phyloP scores from a whole-genome alignment of 1,284 basidiomycete genomes.

The Ustilago bromivora region DNA sequence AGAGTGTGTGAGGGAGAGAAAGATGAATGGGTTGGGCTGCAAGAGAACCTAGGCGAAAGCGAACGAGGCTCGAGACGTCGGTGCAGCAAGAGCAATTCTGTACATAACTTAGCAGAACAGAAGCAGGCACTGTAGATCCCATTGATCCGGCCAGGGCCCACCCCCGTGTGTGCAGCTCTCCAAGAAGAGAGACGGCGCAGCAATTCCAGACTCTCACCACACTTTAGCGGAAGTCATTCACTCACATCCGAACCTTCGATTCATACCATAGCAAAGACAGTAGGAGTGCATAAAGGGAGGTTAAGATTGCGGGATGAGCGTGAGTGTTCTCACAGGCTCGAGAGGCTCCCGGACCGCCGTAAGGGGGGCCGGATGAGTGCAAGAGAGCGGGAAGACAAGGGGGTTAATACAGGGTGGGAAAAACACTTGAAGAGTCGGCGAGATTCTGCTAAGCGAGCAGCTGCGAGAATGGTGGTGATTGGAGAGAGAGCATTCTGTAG shows the following conservation, averaged over 20 bases:
- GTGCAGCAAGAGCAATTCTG: conserved; percentile 1
- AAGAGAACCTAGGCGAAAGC: neutral
- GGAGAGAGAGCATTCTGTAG: too few relatives aligned
- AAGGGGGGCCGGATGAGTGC: too few relatives aligned
- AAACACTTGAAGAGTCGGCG: too few relatives aligned
- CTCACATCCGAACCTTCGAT: too few relatives aligned
- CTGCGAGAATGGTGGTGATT: neutral
- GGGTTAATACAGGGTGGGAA: too few relatives aligned
- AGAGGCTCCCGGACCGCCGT: too few relatives aligned
- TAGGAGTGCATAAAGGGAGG: too few relatives aligned
- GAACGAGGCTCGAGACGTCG: conserved; percentile 2
- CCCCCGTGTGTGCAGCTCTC: neutral
- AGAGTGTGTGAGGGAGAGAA: neutral
- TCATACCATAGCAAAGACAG: too few relatives aligned
- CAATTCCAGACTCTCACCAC: neutral
- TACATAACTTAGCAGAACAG: neutral
- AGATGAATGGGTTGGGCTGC: neutral
- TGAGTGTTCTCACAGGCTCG: too few relatives aligned
- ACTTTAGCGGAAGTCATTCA: neutral
- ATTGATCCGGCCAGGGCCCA: conserved; percentile 7
- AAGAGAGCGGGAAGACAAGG: too few relatives aligned
- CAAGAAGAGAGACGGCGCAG: neutral
- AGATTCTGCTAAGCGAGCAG: too few relatives aligned
- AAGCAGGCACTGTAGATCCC: conserved; percentile 9
- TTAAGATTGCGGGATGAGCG: too few relatives aligned